Conservation (phyloP, 768 basidiomycete species). For the Mycena alexandri region DNA sequence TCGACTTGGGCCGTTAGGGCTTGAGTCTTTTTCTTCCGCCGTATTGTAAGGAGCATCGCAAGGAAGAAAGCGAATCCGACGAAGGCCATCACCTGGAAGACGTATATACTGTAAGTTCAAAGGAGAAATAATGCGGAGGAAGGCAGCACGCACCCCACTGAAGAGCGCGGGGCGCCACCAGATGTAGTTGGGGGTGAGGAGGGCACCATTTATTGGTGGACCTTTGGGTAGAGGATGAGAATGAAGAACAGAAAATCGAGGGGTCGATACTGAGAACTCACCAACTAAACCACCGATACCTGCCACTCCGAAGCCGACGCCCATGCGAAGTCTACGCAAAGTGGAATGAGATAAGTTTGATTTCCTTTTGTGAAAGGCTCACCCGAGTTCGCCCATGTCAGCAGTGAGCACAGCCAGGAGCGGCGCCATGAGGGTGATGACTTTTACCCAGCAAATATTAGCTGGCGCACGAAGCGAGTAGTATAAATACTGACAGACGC, state of each 20-base stretch:
- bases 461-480: neutral
- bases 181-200: slow-evolving; percentile 47
- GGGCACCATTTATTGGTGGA: slow-evolving; percentile 53
- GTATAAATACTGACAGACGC: no score
- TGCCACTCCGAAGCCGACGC: slow-evolving; percentile 38
- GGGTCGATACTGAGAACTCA: neutral
- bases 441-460: slow-evolving; percentile 32
- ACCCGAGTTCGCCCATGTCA: slow-evolving; percentile 53
- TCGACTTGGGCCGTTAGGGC: no score
- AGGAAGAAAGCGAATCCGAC: neutral
- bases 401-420: slow-evolving; percentile 46
- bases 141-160: slow-evolving; percentile 41
- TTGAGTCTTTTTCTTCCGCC: neutral
- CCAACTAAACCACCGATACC: slow-evolving; percentile 9
- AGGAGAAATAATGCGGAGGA: neutral
- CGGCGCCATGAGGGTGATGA: slow-evolving; percentile 47
- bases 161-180: slow-evolving; percentile 58
- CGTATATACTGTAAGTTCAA: no score
- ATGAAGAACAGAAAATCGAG: neutral
- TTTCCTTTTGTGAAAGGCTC: slow-evolving; percentile 4
- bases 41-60: neutral
- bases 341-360: neutral
- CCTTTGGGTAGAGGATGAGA: slow-evolving; percentile 36
- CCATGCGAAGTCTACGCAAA: slow-evolving; percentile 43
- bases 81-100: neutral